Evolutionary conservation across 176 grass and related monocot species (phyloP).

Genomic region (Eragrostis curvula): DNA sequence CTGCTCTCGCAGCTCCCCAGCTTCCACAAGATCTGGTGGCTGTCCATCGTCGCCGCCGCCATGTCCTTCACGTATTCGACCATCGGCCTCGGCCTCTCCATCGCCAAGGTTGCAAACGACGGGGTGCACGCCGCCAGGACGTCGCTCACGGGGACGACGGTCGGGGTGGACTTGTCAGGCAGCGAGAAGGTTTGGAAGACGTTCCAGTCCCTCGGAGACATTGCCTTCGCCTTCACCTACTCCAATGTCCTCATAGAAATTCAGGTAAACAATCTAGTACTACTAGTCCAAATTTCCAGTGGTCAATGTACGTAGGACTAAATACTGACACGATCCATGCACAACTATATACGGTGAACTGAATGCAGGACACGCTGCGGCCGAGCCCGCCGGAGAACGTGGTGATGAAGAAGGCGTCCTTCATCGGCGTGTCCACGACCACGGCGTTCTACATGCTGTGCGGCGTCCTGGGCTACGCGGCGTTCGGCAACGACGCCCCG

Average conservation of each 20-base stretch:
- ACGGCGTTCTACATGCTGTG: constrained; percentile 95
- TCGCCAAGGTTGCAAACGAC: constrained; percentile 82
- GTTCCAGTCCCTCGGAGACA: constrained; percentile 91
- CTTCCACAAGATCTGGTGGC: constrained; percentile 93
- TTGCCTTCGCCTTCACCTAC: constrained; percentile 91
- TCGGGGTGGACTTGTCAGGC: constrained; percentile 70
- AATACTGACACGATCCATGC: too few species aligned
- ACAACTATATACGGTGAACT: too few species aligned
- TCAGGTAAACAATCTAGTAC: constrained; percentile 50
- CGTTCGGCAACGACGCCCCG: constrained; percentile 82
- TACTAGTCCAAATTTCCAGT: constrained; percentile 15
- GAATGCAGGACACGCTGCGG: constrained; percentile 68
- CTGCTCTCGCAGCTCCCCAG: constrained; percentile 83
- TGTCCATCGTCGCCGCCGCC: constrained; percentile 83
- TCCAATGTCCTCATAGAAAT: constrained; percentile 99
- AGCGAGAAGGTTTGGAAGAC: constrained; percentile 90
- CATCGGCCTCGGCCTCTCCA: constrained; percentile 87
- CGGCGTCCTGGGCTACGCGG: constrained; percentile 81
- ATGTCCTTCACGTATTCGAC: constrained; percentile 84
- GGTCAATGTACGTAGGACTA: too few species aligned
- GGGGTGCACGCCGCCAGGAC: constrained; percentile 56
- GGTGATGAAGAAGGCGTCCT: constrained; percentile 95
- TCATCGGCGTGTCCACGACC: constrained; percentile 77
- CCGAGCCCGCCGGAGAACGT: constrained; percentile 82
- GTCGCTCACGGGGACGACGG: constrained; percentile 69